These are phyloP conservation scores for Croton setiger DNA, from an alignment of 441 rosid genomes.

Conservation along the genomic window DNA sequence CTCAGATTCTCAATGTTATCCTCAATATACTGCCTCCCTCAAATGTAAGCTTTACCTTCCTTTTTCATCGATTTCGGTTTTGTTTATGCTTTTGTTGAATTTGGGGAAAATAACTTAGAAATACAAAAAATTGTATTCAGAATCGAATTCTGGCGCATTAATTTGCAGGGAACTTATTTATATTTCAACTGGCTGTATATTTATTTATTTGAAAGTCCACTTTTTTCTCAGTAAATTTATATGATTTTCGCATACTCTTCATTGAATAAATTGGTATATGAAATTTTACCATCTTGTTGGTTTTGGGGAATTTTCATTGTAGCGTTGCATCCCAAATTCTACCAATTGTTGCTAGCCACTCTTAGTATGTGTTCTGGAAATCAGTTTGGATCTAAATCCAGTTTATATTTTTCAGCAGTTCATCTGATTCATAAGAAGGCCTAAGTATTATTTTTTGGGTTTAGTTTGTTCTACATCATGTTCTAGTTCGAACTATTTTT, in stretches of 20 bases:
- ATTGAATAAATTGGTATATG: background rate
- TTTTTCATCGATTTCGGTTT: background rate
- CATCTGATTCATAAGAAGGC: background rate
- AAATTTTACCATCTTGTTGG: background rate
- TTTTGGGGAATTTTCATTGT: background rate
- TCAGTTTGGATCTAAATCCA: background rate
- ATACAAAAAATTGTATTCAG: too few relatives aligned
- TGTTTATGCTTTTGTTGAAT: background rate
- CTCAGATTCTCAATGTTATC: constrained; percentile 76
- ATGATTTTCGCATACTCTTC: background rate
- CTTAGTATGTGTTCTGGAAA: background rate
- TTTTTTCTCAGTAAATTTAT: background rate
- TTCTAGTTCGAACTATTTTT: background rate
- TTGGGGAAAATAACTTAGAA: too few relatives aligned
- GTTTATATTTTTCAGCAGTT: background rate
- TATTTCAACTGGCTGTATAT: too few relatives aligned
- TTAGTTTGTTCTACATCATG: background rate
- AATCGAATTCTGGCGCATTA: too few relatives aligned
- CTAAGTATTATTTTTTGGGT: background rate
- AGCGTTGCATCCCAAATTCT: background rate
- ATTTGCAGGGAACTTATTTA: too few relatives aligned
- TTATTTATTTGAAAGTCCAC: too few relatives aligned
- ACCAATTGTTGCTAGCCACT: background rate
- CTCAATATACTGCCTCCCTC: constrained; percentile 82
- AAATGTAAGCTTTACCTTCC: constrained; percentile 44